Conservation (phyloP, 2,329 filamentous ascomycete species). For the Juglanconis juglandina region DNA sequence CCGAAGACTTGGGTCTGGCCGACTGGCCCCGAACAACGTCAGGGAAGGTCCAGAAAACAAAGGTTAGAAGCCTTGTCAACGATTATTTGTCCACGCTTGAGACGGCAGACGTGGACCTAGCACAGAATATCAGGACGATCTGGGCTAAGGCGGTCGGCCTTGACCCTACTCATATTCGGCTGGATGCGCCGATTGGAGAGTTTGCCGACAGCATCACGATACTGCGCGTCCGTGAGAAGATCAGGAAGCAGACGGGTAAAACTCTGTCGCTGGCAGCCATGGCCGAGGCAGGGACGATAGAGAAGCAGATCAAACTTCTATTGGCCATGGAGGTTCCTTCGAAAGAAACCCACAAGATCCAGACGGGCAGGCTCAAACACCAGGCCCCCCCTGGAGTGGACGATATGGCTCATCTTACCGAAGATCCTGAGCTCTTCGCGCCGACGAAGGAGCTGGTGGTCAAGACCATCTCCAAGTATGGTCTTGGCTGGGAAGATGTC, state of each 20-base stretch:
- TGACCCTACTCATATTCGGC: constrained; percentile 4
- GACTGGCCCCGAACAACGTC: constrained; percentile 9
- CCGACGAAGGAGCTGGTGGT: constrained; percentile 9
- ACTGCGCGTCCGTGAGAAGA: constrained; percentile 8
- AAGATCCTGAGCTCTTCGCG: constrained; percentile 2
- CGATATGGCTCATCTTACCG: constrained; percentile 16
- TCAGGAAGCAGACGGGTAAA: constrained; percentile 7
- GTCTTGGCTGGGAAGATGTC: constrained; percentile 12
- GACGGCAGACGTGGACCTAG: neutral
- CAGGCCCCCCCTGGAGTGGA: constrained; percentile 11
- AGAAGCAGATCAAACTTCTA: constrained; percentile 16
- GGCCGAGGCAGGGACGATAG: constrained; percentile 13
- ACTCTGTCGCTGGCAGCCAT: constrained; percentile 4
- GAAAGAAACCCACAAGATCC: neutral
- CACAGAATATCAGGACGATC: constrained; percentile 4
- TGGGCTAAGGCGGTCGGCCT: constrained; percentile 13
- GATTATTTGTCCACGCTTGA: neutral
- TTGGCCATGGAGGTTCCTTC: neutral
- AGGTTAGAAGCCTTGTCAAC: neutral
- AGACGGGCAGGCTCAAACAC: neutral
- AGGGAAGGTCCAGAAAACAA: constrained; percentile 6
- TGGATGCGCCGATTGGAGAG: constrained; percentile 1
- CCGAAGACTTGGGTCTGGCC: constrained; percentile 1
- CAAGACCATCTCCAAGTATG: constrained; percentile 3
- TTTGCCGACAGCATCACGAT: constrained; percentile 12